Percentiles rank a stretch among this genome's conserved stretches.
These are phyloP conservation scores for Neofusicoccum ribis DNA, from an alignment of 2,329 filamentous ascomycete genomes.

Conservation along the genomic window DNA sequence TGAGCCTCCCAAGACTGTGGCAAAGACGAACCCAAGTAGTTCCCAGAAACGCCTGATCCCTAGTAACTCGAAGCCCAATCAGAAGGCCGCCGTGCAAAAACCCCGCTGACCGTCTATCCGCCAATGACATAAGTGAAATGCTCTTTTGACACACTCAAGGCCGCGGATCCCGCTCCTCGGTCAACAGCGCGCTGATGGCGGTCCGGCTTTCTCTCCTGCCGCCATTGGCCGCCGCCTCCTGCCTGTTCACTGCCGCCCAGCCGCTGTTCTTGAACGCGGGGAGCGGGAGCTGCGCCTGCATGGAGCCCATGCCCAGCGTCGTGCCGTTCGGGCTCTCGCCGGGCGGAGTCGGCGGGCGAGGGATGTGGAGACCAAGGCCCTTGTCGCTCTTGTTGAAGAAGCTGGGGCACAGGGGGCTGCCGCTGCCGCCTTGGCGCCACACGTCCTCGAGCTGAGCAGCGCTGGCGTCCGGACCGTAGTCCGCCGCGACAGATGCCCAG, in stretches of 20 bases:
- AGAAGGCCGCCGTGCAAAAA: background rate
- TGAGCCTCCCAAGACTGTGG: background rate
- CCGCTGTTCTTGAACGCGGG: background rate
- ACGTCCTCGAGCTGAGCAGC: conserved; percentile 68
- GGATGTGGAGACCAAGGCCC: conserved; percentile 7
- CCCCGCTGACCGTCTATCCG: background rate
- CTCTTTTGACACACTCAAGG: background rate
- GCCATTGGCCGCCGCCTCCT: background rate
- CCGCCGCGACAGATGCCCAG: conserved; percentile 70
- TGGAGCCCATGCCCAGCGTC: background rate
- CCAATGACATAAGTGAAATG: conserved; percentile 4
- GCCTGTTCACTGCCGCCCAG: conserved; percentile 5
- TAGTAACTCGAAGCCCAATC: background rate
- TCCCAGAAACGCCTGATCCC: background rate
- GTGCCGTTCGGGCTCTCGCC: conserved; percentile 13
- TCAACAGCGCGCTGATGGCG: conserved; percentile 14
- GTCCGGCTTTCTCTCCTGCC: conserved; percentile 14
- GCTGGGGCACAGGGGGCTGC: conserved; percentile 14
- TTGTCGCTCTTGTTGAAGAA: conserved; percentile 7
- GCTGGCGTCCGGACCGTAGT: conserved; percentile 66
- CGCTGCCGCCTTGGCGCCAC: conserved; percentile 48
- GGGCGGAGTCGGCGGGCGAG: conserved; percentile 18
- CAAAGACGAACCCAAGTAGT: background rate
- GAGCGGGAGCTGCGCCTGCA: conserved; percentile 6
- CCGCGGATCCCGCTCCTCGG: conserved; percentile 18